Conservation (phyloP, 2,329 filamentous ascomycete genomes). For the Claviceps humidiphila region DNA sequence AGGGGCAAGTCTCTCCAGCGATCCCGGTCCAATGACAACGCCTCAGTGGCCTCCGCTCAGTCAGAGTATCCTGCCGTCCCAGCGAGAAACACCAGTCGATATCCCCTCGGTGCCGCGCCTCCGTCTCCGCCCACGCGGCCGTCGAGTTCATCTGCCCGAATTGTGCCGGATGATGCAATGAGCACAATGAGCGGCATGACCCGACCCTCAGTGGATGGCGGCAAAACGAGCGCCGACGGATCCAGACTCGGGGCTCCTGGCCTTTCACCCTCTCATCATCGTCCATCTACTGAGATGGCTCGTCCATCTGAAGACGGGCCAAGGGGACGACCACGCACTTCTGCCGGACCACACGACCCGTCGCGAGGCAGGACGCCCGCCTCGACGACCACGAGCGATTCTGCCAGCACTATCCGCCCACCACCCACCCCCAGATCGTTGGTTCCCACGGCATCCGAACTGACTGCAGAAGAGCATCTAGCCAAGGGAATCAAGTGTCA, state of each 20-base stretch:
- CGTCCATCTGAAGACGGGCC: slow-evolving; percentile 35
- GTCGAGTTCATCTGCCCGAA: slow-evolving; percentile 38
- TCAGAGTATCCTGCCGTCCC: slow-evolving; percentile 45
- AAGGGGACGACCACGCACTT: slow-evolving; percentile 30
- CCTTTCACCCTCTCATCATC: slow-evolving; percentile 31
- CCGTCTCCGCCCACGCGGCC: slow-evolving; percentile 50
- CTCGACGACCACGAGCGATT: slow-evolving; percentile 38
- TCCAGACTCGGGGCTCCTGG: slow-evolving; percentile 21
- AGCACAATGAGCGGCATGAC: slow-evolving; percentile 19
- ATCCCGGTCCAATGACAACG: slow-evolving; percentile 44
- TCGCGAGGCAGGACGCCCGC: slow-evolving; percentile 30
- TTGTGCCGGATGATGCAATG: slow-evolving; percentile 23
- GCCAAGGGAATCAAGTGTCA: slow-evolving; percentile 83
- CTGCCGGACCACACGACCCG: slow-evolving; percentile 25
- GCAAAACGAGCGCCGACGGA: slow-evolving; percentile 37
- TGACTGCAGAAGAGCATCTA: slow-evolving; percentile 78
- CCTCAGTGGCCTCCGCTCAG: slow-evolving; percentile 39
- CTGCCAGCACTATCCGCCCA: slow-evolving; percentile 37
- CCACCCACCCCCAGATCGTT: slow-evolving; percentile 28
- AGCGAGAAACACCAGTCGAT: slow-evolving; percentile 29
- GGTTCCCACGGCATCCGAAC: slow-evolving; percentile 49
- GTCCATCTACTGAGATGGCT: slow-evolving; percentile 29
- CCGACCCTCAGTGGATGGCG: slow-evolving; percentile 36
- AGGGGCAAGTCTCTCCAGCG: slow-evolving; percentile 69
- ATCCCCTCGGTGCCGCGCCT: slow-evolving; percentile 35